These are phyloP conservation scores for Apiotrichum domesticum DNA, from an alignment of 1,284 basidiomycete species.

Conservation along the genomic window DNA sequence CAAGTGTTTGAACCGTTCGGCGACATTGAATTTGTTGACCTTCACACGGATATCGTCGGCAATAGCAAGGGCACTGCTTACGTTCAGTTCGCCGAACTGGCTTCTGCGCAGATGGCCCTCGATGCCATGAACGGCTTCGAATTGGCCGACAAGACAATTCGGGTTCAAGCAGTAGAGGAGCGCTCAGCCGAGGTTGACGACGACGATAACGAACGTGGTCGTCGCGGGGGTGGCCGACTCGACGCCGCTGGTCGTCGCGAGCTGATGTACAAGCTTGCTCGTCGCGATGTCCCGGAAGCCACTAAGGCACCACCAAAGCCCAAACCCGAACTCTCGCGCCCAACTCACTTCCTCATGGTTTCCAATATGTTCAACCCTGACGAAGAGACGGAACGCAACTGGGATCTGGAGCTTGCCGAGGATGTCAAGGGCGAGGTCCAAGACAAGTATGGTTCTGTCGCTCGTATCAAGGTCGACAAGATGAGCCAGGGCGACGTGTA, in stretches of 20 bases:
- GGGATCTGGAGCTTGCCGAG: constrained; percentile 92
- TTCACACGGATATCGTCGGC: constrained; percentile 67
- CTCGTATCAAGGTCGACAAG: constrained; percentile 85
- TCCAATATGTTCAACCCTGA: constrained; percentile 97
- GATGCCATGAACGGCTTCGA: constrained; percentile 99
- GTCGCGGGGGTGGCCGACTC: constrained; percentile 54
- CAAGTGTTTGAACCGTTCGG: constrained; percentile 99
- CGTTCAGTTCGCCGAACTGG: constrained; percentile 86
- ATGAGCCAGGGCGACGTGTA: constrained; percentile 93
- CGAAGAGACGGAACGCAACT: constrained; percentile 93
- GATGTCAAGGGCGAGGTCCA: constrained; percentile 94
- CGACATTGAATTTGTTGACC: constrained; percentile 93
- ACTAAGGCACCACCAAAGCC: constrained; percentile 46
- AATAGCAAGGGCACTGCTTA: constrained; percentile 86
- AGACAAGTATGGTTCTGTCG: constrained; percentile 79
- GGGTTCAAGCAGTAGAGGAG: constrained; percentile 85
- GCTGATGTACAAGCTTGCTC: constrained; percentile 98
- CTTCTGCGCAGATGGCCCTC: constrained; percentile 90
- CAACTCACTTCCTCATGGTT: constrained; percentile 75
- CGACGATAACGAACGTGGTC: constrained; percentile 2
- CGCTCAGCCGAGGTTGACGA: constrained; percentile 46
- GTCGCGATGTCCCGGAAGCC: constrained; percentile 45
- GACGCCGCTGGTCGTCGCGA: constrained; percentile 92
- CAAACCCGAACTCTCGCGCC: constrained; percentile 56
- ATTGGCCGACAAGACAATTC: constrained; percentile 81